phyloP scores from a whole-genome alignment of 345 rosid species.

The Salix brachista region DNA sequence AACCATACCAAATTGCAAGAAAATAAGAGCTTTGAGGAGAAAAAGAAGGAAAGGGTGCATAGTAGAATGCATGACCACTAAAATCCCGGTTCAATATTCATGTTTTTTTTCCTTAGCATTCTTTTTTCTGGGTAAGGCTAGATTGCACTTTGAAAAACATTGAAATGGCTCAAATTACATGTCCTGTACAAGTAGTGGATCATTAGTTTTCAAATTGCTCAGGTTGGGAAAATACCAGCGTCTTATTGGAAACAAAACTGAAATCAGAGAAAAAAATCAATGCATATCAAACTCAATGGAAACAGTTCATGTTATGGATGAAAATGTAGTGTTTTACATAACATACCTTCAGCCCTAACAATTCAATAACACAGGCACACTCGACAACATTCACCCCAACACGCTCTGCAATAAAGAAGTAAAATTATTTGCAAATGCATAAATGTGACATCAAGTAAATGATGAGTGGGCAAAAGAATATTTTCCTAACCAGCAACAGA shows the following conservation, averaged over 20 bases:
- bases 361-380: slow-evolving; percentile 93
- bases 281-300: too few relatives aligned
- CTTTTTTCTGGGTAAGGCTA: neutral
- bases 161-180: neutral
- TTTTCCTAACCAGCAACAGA: too few relatives aligned
- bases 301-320: too few relatives aligned
- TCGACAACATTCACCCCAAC: slow-evolving; percentile 84
- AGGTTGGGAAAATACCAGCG: neutral
- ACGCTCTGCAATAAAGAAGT: slow-evolving; percentile 54
- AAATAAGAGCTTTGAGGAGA: neutral
- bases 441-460: neutral
- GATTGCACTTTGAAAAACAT: neutral
- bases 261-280: too few relatives aligned
- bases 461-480: too few relatives aligned
- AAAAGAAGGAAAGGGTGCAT: too few relatives aligned
- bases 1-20: neutral
- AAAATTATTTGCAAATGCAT: slow-evolving; percentile 10
- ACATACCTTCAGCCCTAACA: slow-evolving; percentile 73
- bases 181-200: neutral
- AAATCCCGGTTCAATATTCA: too few relatives aligned
- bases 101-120: too few relatives aligned
- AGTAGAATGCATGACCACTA: too few relatives aligned
- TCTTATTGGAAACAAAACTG: neutral
- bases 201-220: neutral
- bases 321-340: neutral